A percentile compares a stretch with the other conserved stretches of the same genome.
Conservation (phyloP, 1,284 basidiomycete species). For the Austroboletus niveus region DNA sequence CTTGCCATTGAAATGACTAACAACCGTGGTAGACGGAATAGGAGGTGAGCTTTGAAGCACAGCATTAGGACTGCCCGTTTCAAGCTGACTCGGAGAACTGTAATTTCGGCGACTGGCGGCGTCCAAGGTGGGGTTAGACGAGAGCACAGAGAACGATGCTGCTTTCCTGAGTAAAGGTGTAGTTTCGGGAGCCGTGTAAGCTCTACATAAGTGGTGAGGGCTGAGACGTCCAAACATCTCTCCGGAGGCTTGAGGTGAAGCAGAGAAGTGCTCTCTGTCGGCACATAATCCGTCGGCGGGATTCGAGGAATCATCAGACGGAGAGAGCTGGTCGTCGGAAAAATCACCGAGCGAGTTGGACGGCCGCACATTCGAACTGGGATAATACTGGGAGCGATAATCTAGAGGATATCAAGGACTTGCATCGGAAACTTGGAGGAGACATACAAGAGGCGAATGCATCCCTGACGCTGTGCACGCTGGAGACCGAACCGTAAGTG, state of each 20-base stretch:
- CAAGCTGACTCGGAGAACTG: neutral
- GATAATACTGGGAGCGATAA: constrained; percentile 61
- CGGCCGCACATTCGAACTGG: constrained; percentile 54
- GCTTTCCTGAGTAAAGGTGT: constrained; percentile 46
- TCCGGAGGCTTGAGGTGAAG: constrained; percentile 34
- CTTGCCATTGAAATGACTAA: constrained; percentile 44
- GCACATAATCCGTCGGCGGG: neutral
- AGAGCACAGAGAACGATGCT: constrained; percentile 31
- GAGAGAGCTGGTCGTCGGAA: constrained; percentile 32
- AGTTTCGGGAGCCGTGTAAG: constrained; percentile 23
- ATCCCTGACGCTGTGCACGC: constrained; percentile 53
- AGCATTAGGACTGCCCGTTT: neutral
- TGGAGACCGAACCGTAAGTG: constrained; percentile 51
- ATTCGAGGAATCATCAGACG: constrained; percentile 14
- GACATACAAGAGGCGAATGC: constrained; percentile 46
- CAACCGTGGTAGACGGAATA: constrained; percentile 14
- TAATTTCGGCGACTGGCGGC: neutral
- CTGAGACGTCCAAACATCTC: constrained; percentile 16
- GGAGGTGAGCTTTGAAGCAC: constrained; percentile 2
- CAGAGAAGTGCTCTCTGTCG: constrained; percentile 4
- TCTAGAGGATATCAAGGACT: constrained; percentile 38
- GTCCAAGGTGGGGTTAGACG: constrained; percentile 15
- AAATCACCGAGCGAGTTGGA: constrained; percentile 41
- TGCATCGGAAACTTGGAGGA: constrained; percentile 29
- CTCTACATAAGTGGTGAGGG: neutral